These are phyloP conservation scores for Rasamsonia emersonii DNA, from an alignment of 2,329 filamentous ascomycete genomes.

Conservation along the genomic window DNA sequence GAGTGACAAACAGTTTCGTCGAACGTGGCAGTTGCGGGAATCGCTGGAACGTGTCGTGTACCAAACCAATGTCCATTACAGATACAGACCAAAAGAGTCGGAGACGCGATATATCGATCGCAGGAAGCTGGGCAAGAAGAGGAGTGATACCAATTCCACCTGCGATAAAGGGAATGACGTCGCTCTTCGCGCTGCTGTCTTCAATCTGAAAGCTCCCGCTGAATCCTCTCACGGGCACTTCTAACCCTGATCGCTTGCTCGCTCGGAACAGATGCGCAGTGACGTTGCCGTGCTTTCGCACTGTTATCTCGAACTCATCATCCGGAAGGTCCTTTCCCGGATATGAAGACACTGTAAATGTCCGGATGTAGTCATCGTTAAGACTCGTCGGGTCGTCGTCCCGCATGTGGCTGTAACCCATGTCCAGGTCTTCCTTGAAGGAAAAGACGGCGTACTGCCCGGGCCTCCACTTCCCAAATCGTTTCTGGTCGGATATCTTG, in stretches of 20 bases:
- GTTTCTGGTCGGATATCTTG: conserved; percentile 32
- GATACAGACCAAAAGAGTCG: conserved; percentile 61
- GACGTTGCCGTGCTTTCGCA: conserved; percentile 58
- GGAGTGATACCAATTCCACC: conserved; percentile 80
- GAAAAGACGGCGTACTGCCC: conserved; percentile 74
- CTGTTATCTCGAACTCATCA: conserved; percentile 62
- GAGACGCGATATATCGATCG: conserved; percentile 42
- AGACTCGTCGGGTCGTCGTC: conserved; percentile 69
- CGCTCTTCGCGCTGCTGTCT: conserved; percentile 17
- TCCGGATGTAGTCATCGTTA: conserved; percentile 77
- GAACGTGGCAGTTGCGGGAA: conserved; percentile 44
- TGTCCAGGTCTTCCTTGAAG: conserved; percentile 59
- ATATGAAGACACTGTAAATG: conserved; percentile 67
- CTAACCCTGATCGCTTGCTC: conserved; percentile 45
- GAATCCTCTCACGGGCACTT: conserved; percentile 63
- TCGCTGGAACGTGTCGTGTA: conserved; percentile 48
- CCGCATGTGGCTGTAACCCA: conserved; percentile 74
- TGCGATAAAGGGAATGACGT: conserved; percentile 55
- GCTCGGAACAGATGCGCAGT: conserved; percentile 58
- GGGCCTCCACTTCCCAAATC: conserved; percentile 47
- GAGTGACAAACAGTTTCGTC: conserved; percentile 59
- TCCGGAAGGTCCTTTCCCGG: conserved; percentile 32
- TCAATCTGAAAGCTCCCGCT: conserved; percentile 54
- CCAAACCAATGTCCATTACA: conserved; percentile 54
- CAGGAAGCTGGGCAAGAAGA: conserved; percentile 58